These are phyloP conservation scores for Ceratopteris richardii DNA, from an alignment of 75 land plant species.

Conservation along the genomic window DNA sequence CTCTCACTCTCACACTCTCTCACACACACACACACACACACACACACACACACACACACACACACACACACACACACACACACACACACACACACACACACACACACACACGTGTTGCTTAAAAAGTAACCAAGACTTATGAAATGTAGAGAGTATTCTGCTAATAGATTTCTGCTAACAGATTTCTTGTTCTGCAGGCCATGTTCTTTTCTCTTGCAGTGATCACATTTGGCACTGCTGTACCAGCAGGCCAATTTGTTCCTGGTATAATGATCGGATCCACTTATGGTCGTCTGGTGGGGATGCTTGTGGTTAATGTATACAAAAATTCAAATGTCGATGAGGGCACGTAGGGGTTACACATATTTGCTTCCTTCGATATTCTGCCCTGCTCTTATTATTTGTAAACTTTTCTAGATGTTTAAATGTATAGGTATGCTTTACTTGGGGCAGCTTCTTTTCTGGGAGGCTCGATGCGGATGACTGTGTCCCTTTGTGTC, in stretches of 20 bases:
- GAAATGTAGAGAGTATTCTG: too few species aligned
- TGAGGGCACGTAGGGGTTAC: constrained; percentile 99
- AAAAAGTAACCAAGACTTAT: too few species aligned
- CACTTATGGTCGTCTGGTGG: constrained; percentile 98
- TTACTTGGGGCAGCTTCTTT: constrained; percentile 99
- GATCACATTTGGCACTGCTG: constrained; percentile 95
- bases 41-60: too few species aligned
- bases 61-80: too few species aligned
- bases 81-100: too few species aligned
- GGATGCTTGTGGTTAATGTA: constrained; percentile 86
- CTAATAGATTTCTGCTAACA: too few species aligned
- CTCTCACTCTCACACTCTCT: too few species aligned
- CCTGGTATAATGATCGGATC: constrained; percentile 99
- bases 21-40: too few species aligned
- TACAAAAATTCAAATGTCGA: constrained; percentile 84
- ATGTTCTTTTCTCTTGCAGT: constrained; percentile 92
- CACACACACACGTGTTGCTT: too few species aligned
- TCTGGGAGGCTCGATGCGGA: constrained; percentile 99
- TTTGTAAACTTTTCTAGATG: not conserved
- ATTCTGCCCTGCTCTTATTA: too few species aligned
- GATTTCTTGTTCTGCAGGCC: constrained; percentile 57
- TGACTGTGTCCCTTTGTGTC: constrained; percentile 99
- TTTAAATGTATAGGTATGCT: constrained; percentile 58
- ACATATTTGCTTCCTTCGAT: too few species aligned
- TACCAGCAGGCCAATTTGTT: constrained; percentile 98